Evolutionary conservation across 176 grass and related monocot species (phyloP), one percentile per base, ranked within the genome.

Genomic region (Carex pumila): DNA sequence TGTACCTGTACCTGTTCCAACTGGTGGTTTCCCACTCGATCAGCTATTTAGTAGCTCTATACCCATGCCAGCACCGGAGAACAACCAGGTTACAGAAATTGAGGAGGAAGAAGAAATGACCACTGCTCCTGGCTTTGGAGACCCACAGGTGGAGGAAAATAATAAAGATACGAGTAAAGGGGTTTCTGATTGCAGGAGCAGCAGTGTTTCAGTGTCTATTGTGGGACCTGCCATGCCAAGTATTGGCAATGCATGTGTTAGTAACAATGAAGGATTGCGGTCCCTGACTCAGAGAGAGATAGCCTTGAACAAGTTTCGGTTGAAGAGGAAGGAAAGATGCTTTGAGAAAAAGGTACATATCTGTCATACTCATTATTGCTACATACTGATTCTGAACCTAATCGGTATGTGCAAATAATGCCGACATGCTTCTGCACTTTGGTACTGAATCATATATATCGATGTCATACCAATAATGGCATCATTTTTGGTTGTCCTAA

Each of bases 321-420:
- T 99, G 57, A 99, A 99, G 86, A 90, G 97, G 71, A 99, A 99
- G 85, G 97, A 99, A 60, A 83, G 97, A 82, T 99, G 97, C 87
- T 99, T 96, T 18, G 93, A 99, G 87, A 99, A 99, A 83, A 99
- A 96, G 97, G 97, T 99, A 87, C 5, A 39, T 71, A 60, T 17
- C 3, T 59, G 65, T 17, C 43, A 71, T 58, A 57, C 17, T 73
- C 3, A 13, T 12, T 54, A 50, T 75, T 29, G n/a, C 17, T 75
- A 75, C 60, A 31, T 75, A n/a, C 18, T 8, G 60, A 22, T 62
- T 25, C 7, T 25, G 60, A 62, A 25, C 21, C 60, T 62, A 8
- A 29, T 62, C 8, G 1, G 47, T 50, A 50, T 50, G 45, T 50
- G 47, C 47, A 50, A 50, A 50, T 50, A 50, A 50, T 50, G 12